A percentile compares a stretch with the other conserved stretches of the same genome.
phyloP scores from a whole-genome alignment of 1,139 yeast species.

The Suhomyces terraborum region DNA sequence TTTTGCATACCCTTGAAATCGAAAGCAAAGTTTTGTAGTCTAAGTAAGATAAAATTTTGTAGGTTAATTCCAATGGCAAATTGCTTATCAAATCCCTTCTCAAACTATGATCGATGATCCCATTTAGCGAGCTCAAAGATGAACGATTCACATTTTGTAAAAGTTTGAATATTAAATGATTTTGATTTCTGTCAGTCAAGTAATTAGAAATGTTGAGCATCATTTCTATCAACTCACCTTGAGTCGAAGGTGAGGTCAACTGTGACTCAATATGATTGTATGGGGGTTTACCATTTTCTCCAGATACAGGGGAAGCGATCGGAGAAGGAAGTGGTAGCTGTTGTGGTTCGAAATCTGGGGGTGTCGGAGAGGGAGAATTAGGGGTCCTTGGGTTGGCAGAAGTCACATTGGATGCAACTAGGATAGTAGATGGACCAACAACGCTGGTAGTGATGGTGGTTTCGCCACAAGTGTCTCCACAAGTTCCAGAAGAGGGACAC shows the following conservation, averaged over 20 bases:
- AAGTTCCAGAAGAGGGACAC: constrained; percentile 3
- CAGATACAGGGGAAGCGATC: constrained; percentile 61
- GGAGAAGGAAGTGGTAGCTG: constrained; percentile 68
- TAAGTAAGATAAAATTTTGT: constrained; percentile 64
- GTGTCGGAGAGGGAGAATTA: constrained; percentile 40
- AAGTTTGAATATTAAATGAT: constrained; percentile 58
- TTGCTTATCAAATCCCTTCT: constrained; percentile 70
- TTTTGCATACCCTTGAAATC: constrained; percentile 64
- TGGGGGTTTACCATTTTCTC: constrained; percentile 19
- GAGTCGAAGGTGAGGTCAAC: constrained; percentile 39
- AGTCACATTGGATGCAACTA: neutral
- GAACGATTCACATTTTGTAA: constrained; percentile 66
- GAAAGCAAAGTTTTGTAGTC: constrained; percentile 65
- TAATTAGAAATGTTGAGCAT: constrained; percentile 38
- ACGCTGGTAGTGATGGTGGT: constrained; percentile 8
- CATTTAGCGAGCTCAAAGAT: constrained; percentile 67
- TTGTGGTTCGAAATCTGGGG: constrained; percentile 43
- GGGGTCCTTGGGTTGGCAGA: constrained; percentile 33
- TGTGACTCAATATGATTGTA: constrained; percentile 28
- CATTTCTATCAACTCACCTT: constrained; percentile 41
- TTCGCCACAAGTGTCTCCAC: constrained; percentile 4
- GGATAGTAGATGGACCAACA: neutral
- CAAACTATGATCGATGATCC: constrained; percentile 59
- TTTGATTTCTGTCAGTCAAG: constrained; percentile 42
- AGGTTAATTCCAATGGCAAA: constrained; percentile 77